These are phyloP conservation scores for Tulasnella sp. DNA, from an alignment of 768 basidiomycete species.

Conservation along the genomic window DNA sequence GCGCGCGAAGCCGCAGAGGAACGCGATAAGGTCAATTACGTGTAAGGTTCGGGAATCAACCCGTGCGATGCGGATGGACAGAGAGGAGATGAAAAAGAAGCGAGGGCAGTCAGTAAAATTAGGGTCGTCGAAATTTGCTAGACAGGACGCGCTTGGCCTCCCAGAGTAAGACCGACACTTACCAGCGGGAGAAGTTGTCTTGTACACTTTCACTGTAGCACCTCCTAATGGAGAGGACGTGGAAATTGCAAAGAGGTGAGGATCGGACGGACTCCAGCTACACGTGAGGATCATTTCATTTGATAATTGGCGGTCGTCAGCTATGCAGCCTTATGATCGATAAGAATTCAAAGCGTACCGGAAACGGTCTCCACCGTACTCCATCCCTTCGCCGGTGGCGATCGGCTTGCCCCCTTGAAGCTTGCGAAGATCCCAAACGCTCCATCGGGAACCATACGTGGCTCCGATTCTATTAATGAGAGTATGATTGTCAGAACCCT, in stretches of 20 bases:
- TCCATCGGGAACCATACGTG: conserved; percentile 65
- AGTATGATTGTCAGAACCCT: background rate
- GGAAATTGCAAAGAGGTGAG: conserved; percentile 75
- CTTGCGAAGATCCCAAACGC: conserved; percentile 70
- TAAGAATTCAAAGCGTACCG: conserved; percentile 43
- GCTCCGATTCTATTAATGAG: conserved; percentile 58
- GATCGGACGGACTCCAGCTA: conserved; percentile 74
- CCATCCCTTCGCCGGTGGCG: conserved; percentile 57
- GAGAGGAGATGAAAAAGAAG: conserved; percentile 12
- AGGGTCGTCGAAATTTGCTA: background rate
- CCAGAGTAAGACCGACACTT: conserved; percentile 3
- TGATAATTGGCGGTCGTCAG: background rate
- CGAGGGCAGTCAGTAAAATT: background rate
- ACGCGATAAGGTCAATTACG: conserved; percentile 6
- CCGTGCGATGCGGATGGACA: background rate
- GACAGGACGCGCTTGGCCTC: background rate
- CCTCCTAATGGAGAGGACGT: conserved; percentile 55
- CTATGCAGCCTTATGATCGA: background rate
- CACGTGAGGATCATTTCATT: background rate
- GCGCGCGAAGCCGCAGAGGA: conserved; percentile 3
- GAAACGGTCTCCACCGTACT: conserved; percentile 64
- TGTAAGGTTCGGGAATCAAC: background rate
- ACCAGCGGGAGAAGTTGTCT: conserved; percentile 55
- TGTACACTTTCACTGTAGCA: conserved; percentile 67
- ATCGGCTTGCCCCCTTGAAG: conserved; percentile 70